Evolutionary conservation across 2,329 filamentous ascomycete species (phyloP).

Genomic region (Metarhizium guizhouense): DNA sequence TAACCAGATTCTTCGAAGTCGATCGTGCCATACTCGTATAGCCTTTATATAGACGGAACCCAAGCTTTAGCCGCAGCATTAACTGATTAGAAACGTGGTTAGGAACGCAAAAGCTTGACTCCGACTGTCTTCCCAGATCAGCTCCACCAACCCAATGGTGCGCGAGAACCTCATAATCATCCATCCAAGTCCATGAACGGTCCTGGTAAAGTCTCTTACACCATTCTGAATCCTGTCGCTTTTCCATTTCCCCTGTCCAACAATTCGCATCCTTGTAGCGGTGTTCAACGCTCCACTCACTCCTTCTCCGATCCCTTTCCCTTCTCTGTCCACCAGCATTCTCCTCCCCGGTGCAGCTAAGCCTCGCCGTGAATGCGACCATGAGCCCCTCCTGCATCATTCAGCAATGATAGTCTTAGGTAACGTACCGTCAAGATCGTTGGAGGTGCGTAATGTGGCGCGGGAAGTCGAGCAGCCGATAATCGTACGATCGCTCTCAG

Average conservation of each 20-base stretch:
- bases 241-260: not conserved
- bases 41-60: not conserved
- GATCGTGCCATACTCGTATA: not conserved
- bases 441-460: not conserved
- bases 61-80: not conserved
- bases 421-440: not conserved
- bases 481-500: conserved; percentile 1
- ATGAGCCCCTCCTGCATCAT: not conserved
- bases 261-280: not conserved
- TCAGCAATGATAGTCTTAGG: not conserved
- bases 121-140: not conserved
- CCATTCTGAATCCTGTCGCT: not conserved
- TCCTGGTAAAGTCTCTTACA: not conserved
- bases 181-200: not conserved
- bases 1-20: not conserved
- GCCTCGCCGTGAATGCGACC: not conserved
- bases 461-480: not conserved
- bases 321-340: not conserved
- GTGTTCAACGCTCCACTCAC: not conserved
- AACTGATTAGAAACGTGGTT: not conserved
- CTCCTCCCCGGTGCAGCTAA: not conserved
- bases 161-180: not conserved
- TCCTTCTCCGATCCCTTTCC: not conserved
- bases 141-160: not conserved
- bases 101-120: not conserved